phyloP scores from a whole-genome alignment of 129 eudicot genomes.

The Centella asiatica region DNA sequence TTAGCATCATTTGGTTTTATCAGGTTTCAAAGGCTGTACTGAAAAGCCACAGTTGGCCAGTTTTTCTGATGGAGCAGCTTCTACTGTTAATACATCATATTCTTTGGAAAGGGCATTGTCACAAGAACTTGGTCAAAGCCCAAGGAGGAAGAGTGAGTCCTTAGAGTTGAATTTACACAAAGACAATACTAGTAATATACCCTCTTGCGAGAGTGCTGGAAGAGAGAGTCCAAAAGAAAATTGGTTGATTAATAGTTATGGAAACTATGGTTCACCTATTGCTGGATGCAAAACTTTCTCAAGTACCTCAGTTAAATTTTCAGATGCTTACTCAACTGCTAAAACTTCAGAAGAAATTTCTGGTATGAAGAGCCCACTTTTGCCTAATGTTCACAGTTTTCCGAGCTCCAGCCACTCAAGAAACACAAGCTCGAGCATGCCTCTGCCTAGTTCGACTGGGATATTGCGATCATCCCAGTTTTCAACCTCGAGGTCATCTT shows the following conservation, averaged over 20 bases:
- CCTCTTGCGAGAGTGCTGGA: conserved; percentile 5
- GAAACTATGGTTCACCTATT: no score
- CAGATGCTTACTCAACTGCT: no score
- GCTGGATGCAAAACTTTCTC: no score
- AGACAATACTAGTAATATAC: conserved; percentile 11
- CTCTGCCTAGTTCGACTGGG: conserved; percentile 9
- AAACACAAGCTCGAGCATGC: conserved; percentile 13
- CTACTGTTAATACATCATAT: conserved; percentile 3
- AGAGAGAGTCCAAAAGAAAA: conserved; percentile 15
- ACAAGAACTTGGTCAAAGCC: conserved; percentile 19
- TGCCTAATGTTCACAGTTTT: conserved; percentile 12
- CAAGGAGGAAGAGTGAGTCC: conserved; percentile 10
- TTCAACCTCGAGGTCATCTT: conserved; percentile 27
- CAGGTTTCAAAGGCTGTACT: conserved; percentile 28
- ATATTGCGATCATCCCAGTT: conserved; percentile 12
- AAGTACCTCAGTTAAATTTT: no score
- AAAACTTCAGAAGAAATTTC: conserved; percentile 19
- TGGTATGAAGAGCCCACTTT: conserved; percentile 20
- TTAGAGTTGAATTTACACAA: conserved; percentile 14
- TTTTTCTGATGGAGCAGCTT: conserved; percentile 22
- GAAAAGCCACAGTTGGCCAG: conserved; percentile 11
- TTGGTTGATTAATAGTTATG: conserved; percentile 8
- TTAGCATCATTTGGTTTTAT: conserved; percentile 22
- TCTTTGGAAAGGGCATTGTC: conserved; percentile 17
- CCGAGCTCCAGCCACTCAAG: conserved; percentile 11